Percentiles rank a stretch among this genome's conserved stretches.
These are phyloP conservation scores for Lactifluus pinguis DNA, from an alignment of 768 basidiomycete genomes.

Conservation along the genomic window DNA sequence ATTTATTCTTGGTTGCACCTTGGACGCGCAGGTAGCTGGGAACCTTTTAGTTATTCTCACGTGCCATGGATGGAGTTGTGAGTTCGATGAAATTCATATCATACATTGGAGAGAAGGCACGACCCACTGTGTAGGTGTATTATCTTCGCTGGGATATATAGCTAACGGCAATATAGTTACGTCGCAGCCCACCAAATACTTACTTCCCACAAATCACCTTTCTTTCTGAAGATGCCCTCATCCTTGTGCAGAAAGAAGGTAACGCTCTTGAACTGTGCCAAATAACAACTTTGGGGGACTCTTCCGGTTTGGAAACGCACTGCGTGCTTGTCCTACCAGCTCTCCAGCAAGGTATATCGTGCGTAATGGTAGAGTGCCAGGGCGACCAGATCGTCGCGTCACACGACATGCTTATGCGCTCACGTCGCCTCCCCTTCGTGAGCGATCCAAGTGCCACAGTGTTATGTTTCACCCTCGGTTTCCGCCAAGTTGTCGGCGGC, in stretches of 20 bases:
- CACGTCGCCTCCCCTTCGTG: conserved; percentile 6
- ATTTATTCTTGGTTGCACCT: conserved; percentile 8
- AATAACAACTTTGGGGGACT: not conserved
- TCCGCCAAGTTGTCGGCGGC: conserved; percentile 8
- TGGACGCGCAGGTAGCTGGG: conserved; percentile 12
- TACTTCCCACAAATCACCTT: conserved; percentile 15
- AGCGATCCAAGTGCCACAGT: conserved; percentile 7
- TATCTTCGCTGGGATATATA: not conserved
- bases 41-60: conserved; percentile 11
- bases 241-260: conserved; percentile 11
- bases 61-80: conserved; percentile 9
- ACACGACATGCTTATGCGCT: not conserved
- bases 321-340: conserved; percentile 12
- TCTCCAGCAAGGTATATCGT: conserved; percentile 7
- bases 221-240: conserved; percentile 7
- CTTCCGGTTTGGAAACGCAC: conserved; percentile 4
- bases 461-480: conserved; percentile 13
- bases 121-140: conserved; percentile 1
- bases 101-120: conserved; percentile 14
- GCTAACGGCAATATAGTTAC: not conserved
- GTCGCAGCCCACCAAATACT: conserved; percentile 12
- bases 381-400: conserved; percentile 9
- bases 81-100: conserved; percentile 12
- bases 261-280: conserved; percentile 15
- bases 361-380: conserved; percentile 12